Evolutionary conservation across 495 filamentous ascomycete species (phyloP), one percentile per base, ranked within the genome.

Genomic region (Penicillium maclennaniae): DNA sequence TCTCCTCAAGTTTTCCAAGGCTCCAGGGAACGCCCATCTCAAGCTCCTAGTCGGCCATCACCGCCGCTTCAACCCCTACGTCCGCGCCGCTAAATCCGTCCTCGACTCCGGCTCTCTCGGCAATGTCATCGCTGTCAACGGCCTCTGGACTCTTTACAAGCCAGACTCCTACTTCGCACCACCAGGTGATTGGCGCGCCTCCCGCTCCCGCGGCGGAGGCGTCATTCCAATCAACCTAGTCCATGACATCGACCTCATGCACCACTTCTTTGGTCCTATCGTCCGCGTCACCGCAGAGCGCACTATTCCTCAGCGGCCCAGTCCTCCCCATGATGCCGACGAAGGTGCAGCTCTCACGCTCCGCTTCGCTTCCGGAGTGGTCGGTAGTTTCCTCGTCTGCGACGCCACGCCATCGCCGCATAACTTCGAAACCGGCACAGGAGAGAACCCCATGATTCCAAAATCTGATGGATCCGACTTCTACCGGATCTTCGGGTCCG

Each of bases 181-280:
- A 0, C 71, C 74, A 4, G 63, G 63, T 0, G 69, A 71, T 51
- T 84, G 82, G 81, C 73, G 81, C 10, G 60, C 67, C 10, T 68
- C 58, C 2, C 42, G 54, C 0, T 42, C 51, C 1, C 63, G 58
- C n/a, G 70, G 67, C 19, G 71, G 69, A 23, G 80, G 81, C 21
- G 75, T 79, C 1, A 66, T 83, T n/a, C 61, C 76, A 16, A 81
- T 84, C 46, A 84, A 85, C 58, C 66, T 84, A 17, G 72, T 84
- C 25, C 82, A 84, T 56, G 83, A 85, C 44, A 68, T 84, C 39
- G 83, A 85, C 55, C 63, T 80, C 3, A 68, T 85, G 54, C 80
- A 83, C 43, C 77, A 79, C 62, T 61, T 85, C 6, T 72, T 84
- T 39, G 83, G 83, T 0, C 72, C 79, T 0, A 78, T 84, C 34